Evolutionary conservation across 1,284 basidiomycete species (phyloP).

Genomic region (Trichosporon coremiiforme): DNA sequence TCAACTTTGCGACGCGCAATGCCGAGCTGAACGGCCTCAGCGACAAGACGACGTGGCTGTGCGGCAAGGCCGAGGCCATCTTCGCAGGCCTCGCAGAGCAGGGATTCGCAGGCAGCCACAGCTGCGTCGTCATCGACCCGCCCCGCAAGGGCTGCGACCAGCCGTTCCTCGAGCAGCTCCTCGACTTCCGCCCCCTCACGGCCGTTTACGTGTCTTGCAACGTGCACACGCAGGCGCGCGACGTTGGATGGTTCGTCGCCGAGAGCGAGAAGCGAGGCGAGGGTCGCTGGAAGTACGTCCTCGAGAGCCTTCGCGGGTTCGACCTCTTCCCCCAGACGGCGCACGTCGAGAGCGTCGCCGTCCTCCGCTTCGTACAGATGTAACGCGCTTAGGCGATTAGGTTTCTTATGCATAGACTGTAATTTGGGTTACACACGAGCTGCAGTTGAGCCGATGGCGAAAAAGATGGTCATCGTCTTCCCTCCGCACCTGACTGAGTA

Average conservation of each 20-base stretch:
- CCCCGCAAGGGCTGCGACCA: slow-evolving; percentile 88
- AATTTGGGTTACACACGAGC: no score
- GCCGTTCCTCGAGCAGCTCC: slow-evolving; percentile 75
- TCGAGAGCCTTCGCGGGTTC: slow-evolving; percentile 81
- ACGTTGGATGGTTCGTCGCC: slow-evolving; percentile 32
- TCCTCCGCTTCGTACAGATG: slow-evolving; percentile 60
- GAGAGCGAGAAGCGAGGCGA: slow-evolving; percentile 33
- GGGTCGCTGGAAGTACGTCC: slow-evolving; percentile 51
- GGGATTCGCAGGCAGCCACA: slow-evolving; percentile 48
- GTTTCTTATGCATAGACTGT: slow-evolving; percentile 1
- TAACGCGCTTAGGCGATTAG: not conserved
- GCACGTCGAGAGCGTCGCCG: slow-evolving; percentile 61
- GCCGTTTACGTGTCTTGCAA: slow-evolving; percentile 95
- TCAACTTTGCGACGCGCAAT: slow-evolving; percentile 77
- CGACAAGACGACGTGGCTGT: slow-evolving; percentile 58
- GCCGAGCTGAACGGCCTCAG: slow-evolving; percentile 69
- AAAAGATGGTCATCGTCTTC: no score
- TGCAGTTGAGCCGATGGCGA: no score
- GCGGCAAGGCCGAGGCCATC: slow-evolving; percentile 62
- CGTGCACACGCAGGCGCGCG: slow-evolving; percentile 61
- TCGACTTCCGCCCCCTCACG: slow-evolving; percentile 68
- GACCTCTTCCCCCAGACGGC: slow-evolving; percentile 78
- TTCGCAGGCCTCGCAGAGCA: slow-evolving; percentile 53
- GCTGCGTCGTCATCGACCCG: slow-evolving; percentile 60
- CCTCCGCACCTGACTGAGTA: no score